Percentiles rank a stretch among this genome's conserved stretches.
Evolutionary conservation across 257 asterid species (phyloP).

Genomic region (Lavandula angustifolia): DNA sequence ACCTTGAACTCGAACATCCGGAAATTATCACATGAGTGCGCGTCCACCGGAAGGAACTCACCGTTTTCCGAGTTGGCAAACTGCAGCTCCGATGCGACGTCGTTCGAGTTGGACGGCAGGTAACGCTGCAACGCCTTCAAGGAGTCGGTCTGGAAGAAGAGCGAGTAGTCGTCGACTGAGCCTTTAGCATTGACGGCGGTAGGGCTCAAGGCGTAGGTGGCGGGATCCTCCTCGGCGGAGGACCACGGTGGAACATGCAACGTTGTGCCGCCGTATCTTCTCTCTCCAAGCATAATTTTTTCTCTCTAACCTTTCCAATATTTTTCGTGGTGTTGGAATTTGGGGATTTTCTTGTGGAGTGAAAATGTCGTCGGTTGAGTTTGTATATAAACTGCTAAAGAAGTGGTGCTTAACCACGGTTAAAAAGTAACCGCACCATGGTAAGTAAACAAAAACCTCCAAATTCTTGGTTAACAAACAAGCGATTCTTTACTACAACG

Average conservation of each 20-base stretch:
- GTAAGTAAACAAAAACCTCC: conserved; percentile 36
- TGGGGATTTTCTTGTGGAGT: conserved; percentile 8
- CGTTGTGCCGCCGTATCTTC: conserved; percentile 32
- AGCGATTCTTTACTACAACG: conserved; percentile 14
- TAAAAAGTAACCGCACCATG: conserved; percentile 29
- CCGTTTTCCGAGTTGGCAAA: conserved; percentile 40
- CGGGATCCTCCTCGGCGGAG: conserved; percentile 40
- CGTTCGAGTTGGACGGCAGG: conserved; percentile 55
- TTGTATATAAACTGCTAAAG: conserved; percentile 56
- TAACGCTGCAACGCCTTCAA: conserved; percentile 49
- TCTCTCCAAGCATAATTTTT: conserved; percentile 56
- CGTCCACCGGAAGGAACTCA: conserved; percentile 60
- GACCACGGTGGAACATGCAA: conserved; percentile 67
- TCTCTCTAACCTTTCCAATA: background rate
- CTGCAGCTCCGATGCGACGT: conserved; percentile 30
- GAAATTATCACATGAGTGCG: conserved; percentile 77
- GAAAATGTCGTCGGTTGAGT: conserved; percentile 18
- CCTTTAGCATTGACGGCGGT: background rate
- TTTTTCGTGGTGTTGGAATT: background rate
- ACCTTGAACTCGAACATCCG: conserved; percentile 87
- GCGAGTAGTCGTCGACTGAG: conserved; percentile 45
- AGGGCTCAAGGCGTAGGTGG: conserved; percentile 40
- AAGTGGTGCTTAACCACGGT: conserved; percentile 55
- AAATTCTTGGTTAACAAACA: conserved; percentile 37
- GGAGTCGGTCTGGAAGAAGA: conserved; percentile 38